Conservation (phyloP, 2,329 filamentous ascomycete species). For the Botrytis elliptica region DNA sequence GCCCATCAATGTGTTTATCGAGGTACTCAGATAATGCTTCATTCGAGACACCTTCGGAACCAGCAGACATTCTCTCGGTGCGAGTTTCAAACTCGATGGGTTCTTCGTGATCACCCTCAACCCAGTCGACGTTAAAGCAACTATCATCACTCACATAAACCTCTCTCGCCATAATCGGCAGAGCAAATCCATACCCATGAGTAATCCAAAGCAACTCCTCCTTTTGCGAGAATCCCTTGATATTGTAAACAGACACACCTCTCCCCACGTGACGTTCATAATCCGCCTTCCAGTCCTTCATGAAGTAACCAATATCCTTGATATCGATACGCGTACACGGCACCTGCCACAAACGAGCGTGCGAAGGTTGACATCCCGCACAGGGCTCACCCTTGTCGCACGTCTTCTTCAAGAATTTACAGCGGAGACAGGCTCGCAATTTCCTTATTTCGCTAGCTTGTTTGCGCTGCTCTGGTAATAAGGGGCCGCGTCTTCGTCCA, state of each 20-base stretch:
- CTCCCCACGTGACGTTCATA: constrained; percentile 87
- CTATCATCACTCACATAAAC: constrained; percentile 89
- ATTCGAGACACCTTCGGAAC: constrained; percentile 80
- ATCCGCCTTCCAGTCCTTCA: constrained; percentile 99
- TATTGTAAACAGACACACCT: constrained; percentile 89
- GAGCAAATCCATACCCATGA: constrained; percentile 89
- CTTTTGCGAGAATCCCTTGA: constrained; percentile 75
- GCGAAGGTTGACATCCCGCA: constrained; percentile 90
- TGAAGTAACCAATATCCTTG: constrained; percentile 97
- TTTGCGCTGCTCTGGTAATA: constrained; percentile 90
- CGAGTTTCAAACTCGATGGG: constrained; percentile 81
- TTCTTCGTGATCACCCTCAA: constrained; percentile 74
- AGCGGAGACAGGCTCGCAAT: constrained; percentile 86
- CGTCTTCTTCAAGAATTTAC: constrained; percentile 99
- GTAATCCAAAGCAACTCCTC: constrained; percentile 84
- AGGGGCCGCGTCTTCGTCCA: constrained; percentile 82
- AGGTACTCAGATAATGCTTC: constrained; percentile 86
- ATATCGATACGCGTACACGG: constrained; percentile 98
- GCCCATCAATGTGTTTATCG: constrained; percentile 88
- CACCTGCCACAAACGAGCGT: constrained; percentile 94
- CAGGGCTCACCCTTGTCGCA: constrained; percentile 98
- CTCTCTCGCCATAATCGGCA: constrained; percentile 90
- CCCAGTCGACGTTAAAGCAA: constrained; percentile 92
- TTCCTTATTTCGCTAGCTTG: constrained; percentile 97
- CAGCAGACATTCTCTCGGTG: constrained; percentile 85